Evolutionary conservation across 768 basidiomycete genomes (phyloP), one percentile per base, ranked within the genome.

Genomic region (Amanita inopinata): DNA sequence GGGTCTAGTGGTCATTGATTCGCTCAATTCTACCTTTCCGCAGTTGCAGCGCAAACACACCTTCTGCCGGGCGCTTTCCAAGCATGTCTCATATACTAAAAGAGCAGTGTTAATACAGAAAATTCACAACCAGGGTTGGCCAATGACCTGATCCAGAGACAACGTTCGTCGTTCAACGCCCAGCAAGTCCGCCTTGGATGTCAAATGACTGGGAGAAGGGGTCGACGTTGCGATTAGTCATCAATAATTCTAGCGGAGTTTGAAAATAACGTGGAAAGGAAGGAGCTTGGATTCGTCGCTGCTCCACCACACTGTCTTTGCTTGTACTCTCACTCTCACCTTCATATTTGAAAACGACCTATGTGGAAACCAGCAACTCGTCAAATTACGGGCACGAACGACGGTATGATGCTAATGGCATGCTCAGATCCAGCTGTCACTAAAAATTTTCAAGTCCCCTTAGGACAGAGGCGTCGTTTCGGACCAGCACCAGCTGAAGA

Each of bases 351-450:
- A 61, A 55, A 59, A 62, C 57, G 51, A 37, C 53, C 62, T 49
- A 88, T 90, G 87, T 90, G 87, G 85, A 81, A 80, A 63, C 86
- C 86, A 44, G 85, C 88, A 49, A 88, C 88, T 45, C 80, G 80
- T 52, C 83, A 89, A 63, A 84, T 92, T 20, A 87, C 87, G 28
- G 92, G 91, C 45, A 93, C 91, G 15, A 96, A 96, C 53, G 91
- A 94, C 33, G 84, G 90, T 87, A 28, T 53, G 77, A 64, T 23
- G 30, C 37, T 10, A 7, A 36, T 42, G 5, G 41, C 27, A 37
- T 49, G 31, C 45, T 36, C 35, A 19, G 23, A 42, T 47, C 45
- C 31, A 39, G 12, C 25, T 33, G 28, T 33, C 49, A 31, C 45
- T 46, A 38, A 40, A 43, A 40, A 34, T 51, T 49, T 49, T 49